A percentile compares a stretch with the other conserved stretches of the same genome.
phyloP scores from a whole-genome alignment of 306 rosid genomes.

The Mucuna pruriens region DNA sequence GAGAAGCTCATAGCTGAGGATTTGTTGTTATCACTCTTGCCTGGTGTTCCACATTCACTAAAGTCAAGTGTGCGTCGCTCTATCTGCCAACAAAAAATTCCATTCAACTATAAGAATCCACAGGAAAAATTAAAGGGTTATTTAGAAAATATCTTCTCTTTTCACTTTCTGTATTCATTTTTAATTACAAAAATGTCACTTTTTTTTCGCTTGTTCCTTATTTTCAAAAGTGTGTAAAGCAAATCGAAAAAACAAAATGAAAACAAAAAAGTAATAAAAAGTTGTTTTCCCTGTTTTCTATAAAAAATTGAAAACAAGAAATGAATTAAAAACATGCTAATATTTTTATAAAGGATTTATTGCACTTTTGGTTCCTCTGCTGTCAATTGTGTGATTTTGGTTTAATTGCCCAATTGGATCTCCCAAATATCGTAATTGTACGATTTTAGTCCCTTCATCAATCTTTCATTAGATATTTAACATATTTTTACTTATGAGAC shows the following conservation, averaged over 20 bases:
- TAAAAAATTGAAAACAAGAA: not conserved
- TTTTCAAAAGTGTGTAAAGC: not conserved
- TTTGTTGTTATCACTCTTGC: constrained; percentile 63
- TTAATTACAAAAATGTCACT: not conserved
- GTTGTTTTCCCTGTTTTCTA: not conserved
- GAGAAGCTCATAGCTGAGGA: constrained; percentile 54
- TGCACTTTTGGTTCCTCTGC: no score
- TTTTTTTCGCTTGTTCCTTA: not conserved
- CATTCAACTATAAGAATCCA: constrained; percentile 1
- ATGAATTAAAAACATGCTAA: not conserved
- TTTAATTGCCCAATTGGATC: no score
- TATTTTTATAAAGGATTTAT: not conserved
- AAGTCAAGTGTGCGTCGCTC: constrained; percentile 91
- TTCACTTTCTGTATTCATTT: not conserved
- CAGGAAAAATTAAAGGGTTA: not conserved
- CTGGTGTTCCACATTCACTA: constrained; percentile 89
- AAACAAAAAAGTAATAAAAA: not conserved
- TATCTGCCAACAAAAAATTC: constrained; percentile 51
- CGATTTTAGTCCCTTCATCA: no score
- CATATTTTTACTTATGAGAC: no score
- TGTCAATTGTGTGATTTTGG: no score
- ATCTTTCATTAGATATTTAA: no score
- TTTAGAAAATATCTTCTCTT: not conserved
- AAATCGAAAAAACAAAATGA: not conserved
- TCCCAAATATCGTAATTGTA: no score